Percentiles rank a stretch among this genome's conserved stretches.
phyloP scores from a whole-genome alignment of 805 yeast species.

The Kodamaea lidongshanica region DNA sequence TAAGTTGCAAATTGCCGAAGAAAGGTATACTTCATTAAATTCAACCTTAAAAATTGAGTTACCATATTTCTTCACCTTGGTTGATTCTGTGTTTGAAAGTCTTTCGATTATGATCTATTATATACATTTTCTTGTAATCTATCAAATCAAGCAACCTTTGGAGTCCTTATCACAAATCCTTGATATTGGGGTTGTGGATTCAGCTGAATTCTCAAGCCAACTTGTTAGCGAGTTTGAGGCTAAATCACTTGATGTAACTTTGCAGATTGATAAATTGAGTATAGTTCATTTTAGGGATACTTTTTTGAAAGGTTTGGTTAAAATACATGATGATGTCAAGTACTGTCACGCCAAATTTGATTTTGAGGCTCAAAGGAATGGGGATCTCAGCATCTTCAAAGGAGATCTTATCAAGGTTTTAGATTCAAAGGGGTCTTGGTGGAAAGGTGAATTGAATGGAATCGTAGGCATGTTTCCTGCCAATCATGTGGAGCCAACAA shows the following conservation, averaged over 20 bases:
- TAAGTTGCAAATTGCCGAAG: constrained; percentile 19
- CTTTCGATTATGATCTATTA: constrained; percentile 31
- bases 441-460: constrained; percentile 29
- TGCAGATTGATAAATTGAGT: constrained; percentile 14
- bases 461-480: constrained; percentile 25
- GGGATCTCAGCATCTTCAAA: constrained; percentile 38
- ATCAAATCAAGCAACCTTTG: constrained; percentile 24
- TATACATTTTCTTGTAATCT: constrained; percentile 29
- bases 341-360: constrained; percentile 35
- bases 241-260: constrained; percentile 8
- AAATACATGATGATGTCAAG: constrained; percentile 4
- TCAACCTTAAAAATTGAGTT: constrained; percentile 39
- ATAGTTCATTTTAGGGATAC: constrained; percentile 21
- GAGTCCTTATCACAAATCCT: constrained; percentile 11
- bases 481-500: constrained; percentile 27
- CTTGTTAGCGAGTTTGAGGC: constrained; percentile 5
- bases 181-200: constrained; percentile 8
- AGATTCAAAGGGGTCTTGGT: constrained; percentile 28
- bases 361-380: constrained; percentile 25
- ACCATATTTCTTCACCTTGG: constrained; percentile 36
- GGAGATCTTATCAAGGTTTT: constrained; percentile 41
- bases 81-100: constrained; percentile 25
- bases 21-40: constrained; percentile 32
- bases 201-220: constrained; percentile 3
- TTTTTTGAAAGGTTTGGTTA: constrained; percentile 4